phyloP scores from a whole-genome alignment of 116 monocot genomes.

The Iris pallida region DNA sequence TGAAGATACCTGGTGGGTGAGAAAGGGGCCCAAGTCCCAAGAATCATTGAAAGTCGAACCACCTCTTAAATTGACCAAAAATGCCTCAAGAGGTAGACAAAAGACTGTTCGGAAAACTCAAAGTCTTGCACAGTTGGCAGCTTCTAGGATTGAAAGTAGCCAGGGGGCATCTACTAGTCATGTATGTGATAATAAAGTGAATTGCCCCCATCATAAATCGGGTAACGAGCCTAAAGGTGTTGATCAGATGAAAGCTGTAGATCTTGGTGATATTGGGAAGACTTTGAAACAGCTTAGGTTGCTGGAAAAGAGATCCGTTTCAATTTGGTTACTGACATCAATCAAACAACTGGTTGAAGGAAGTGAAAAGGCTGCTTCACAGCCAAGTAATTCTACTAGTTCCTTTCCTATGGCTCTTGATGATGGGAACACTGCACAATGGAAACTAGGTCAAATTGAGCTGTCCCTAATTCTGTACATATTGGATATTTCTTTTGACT shows the following conservation, averaged over 20 bases:
- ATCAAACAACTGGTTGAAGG: constrained; percentile 60
- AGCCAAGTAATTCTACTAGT: constrained; percentile 26
- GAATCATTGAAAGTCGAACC: constrained; percentile 72
- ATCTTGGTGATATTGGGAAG: constrained; percentile 60
- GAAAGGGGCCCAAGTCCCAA: constrained; percentile 60
- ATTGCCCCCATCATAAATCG: constrained; percentile 72
- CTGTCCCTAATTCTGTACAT: constrained; percentile 67
- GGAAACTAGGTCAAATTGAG: constrained; percentile 85
- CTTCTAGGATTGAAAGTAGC: constrained; percentile 87
- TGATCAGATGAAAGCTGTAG: constrained; percentile 28
- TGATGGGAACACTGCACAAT: constrained; percentile 40
- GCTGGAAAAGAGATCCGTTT: constrained; percentile 73
- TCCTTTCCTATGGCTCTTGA: constrained; percentile 46
- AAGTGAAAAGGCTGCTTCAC: constrained; percentile 49
- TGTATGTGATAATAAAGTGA: constrained; percentile 75
- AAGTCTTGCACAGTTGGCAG: constrained; percentile 80
- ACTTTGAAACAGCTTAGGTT: constrained; percentile 59
- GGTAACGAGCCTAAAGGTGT: constrained; percentile 36
- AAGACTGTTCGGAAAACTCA: constrained; percentile 79
- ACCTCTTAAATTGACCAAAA: constrained; percentile 55
- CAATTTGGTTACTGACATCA: constrained; percentile 68
- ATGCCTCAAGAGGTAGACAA: constrained; percentile 70
- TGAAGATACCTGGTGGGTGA: constrained; percentile 91
- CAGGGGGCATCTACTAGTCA: constrained; percentile 97
- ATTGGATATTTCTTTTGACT: constrained; percentile 75